Evolutionary conservation across 2,329 filamentous ascomycete species (phyloP).

Genomic region (Fusarium euwallaceae): DNA sequence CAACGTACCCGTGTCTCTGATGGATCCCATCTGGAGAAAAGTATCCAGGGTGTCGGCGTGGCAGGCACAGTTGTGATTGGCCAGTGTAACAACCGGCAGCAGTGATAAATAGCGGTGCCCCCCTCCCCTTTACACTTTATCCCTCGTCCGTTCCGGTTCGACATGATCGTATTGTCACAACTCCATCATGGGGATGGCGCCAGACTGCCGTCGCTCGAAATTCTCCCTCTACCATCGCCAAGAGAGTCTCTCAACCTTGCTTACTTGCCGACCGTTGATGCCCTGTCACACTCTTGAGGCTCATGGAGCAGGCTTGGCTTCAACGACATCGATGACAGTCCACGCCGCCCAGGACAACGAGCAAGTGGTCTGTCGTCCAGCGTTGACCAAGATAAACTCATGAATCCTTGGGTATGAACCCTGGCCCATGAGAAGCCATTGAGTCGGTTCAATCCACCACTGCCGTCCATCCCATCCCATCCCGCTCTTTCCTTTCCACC

Average conservation of each 20-base stretch:
- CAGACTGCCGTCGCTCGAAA: background rate
- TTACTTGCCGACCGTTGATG: background rate
- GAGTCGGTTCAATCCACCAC: background rate
- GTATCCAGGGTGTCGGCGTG: background rate
- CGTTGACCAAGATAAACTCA: background rate
- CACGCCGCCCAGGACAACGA: background rate
- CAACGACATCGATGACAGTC: background rate
- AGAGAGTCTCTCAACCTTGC: background rate
- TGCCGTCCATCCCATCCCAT: background rate
- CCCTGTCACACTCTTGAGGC: background rate
- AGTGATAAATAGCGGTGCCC: slow-evolving; percentile 24
- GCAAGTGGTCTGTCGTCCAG: background rate
- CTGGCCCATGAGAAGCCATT: background rate
- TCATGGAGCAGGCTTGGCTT: background rate
- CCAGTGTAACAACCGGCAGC: background rate
- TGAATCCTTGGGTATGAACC: background rate
- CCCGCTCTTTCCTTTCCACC: background rate
- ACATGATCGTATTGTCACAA: background rate
- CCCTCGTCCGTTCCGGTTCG: slow-evolving; percentile 5
- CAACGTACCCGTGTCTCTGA: background rate
- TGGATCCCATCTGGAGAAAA: background rate
- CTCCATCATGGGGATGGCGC: background rate
- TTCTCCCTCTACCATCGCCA: background rate
- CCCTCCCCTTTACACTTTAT: slow-evolving; percentile 24
- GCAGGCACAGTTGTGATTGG: slow-evolving; percentile 19